Conservation (phyloP, 108 stramenopile genomes). For the Phaeodactylum tricornutum region DNA sequence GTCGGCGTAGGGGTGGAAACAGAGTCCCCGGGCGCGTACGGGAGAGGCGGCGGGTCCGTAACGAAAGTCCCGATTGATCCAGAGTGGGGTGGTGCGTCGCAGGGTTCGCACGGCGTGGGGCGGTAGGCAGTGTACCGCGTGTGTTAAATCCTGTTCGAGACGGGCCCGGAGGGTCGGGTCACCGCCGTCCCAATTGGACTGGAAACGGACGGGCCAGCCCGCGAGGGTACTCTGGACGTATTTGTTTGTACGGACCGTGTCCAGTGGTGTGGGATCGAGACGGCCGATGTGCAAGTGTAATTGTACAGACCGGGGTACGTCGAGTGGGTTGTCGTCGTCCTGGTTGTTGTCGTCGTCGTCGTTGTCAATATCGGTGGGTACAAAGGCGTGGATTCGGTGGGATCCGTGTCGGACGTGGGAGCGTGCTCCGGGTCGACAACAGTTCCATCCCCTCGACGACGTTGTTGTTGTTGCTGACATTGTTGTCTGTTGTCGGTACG, state of each 20-base stretch:
- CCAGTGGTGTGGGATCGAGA: too few species aligned
- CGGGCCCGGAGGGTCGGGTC: constrained; percentile 10
- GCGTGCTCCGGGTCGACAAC: not conserved
- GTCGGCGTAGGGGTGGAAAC: constrained; percentile 55
- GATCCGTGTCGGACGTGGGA: not conserved
- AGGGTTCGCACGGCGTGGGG: constrained; percentile 32
- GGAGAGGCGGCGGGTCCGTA: constrained; percentile 67
- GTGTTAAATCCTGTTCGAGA: constrained; percentile 39
- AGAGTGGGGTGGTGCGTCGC: constrained; percentile 41
- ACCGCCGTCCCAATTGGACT: too few species aligned
- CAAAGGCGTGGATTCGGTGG: not conserved
- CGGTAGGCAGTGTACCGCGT: constrained; percentile 35
- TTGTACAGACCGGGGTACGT: too few species aligned
- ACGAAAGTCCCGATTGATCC: constrained; percentile 47
- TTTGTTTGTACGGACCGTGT: too few species aligned
- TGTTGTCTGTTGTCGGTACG: not conserved
- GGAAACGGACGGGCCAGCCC: too few species aligned
- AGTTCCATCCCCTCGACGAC: not conserved
- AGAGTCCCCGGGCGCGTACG: constrained; percentile 29
- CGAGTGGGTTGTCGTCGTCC: constrained; percentile 13
- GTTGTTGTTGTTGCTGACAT: not conserved
- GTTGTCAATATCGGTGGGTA: constrained; percentile 1
- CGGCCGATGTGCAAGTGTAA: too few species aligned
- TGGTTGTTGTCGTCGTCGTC: not conserved
- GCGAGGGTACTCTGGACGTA: too few species aligned